Base-by-base conservation (phyloP, 2,329 filamentous ascomycete genomes). In the Rhynchosporium secalis region DNA sequence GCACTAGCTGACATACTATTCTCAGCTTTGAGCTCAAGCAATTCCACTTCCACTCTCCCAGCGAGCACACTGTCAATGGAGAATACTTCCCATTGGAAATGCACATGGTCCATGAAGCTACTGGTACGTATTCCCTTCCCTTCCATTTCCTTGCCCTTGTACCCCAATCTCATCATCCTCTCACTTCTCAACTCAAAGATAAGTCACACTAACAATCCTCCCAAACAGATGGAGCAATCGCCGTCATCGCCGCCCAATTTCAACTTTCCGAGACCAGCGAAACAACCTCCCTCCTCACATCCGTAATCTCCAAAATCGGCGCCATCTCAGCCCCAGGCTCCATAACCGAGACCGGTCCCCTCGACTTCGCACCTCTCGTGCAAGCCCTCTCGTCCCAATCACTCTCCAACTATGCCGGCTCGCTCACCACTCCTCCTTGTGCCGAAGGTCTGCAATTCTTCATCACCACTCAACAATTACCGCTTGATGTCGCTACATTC, bases 391-490 rank as follows among this genome's bases (percentile, higher is more conserved):
- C 46, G 5, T 57, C 33, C n/a, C 56, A 66, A 49, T 45, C 56
- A 12, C 31, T 68, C 7, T 36, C 52, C 40, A 68, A 78, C 62
- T 88, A 87, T 76, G 72, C 74, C 12, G 85, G 85, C 26, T 86
- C 83, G 20, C 76, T 88, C 52, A 88, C 85, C 46, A 87, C 84
- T 0, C 85, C 86, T 26, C 85, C 85, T 3, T 87, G 85, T 75
- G 77, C 77, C 15, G 83, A 87, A 72, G 80, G 80, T 31, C 75
- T 87, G 28, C 76, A 73, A 9, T 86, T 83, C 78, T 74, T 83
- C 54, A 74, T 86, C 47, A 80, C 79, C 66, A 75, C 77, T 63
- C 68, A 81, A 61, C 78, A 79, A 43, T 71, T 86, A 3, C 72
- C 73, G 6, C 74, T 86, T 65, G 75, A 78, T 66, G 76, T 82